Evolutionary conservation across 1,139 yeast genomes (phyloP).

Genomic region (Meyerozyma athensensis): DNA sequence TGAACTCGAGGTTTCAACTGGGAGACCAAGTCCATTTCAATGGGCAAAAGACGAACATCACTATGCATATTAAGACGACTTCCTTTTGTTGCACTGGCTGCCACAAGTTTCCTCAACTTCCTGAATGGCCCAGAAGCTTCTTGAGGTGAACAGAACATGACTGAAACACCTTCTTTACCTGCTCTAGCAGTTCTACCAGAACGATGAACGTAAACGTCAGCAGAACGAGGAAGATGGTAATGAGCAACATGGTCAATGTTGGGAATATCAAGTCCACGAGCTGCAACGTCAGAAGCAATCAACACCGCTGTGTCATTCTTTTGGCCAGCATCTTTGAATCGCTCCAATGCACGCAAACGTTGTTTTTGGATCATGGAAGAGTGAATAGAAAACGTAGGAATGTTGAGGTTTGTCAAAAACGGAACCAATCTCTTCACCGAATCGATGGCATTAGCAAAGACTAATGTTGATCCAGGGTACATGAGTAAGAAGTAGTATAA

Average conservation of each 20-base stretch:
- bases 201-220: constrained; percentile 91
- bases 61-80: constrained; percentile 33
- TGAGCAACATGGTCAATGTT: constrained; percentile 91
- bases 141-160: constrained; percentile 88
- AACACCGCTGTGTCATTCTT: constrained; percentile 61
- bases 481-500: constrained; percentile 80
- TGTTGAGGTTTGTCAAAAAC: constrained; percentile 60
- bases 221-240: constrained; percentile 91
- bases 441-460: constrained; percentile 92
- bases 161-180: constrained; percentile 88
- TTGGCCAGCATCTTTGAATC: constrained; percentile 53
- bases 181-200: constrained; percentile 99
- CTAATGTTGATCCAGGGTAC: constrained; percentile 87
- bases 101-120: constrained; percentile 64
- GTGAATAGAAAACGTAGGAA: constrained; percentile 79
- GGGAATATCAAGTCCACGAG: constrained; percentile 94
- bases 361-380: constrained; percentile 95
- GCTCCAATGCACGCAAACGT: constrained; percentile 79
- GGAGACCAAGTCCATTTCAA: constrained; percentile 67
- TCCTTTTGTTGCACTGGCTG: constrained; percentile 26
- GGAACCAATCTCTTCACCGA: constrained; percentile 85
- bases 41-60: constrained; percentile 68
- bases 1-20: constrained; percentile 68
- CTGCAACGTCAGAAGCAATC: constrained; percentile 96
- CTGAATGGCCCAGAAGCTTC: constrained; percentile 86